A percentile compares a stretch with the other conserved stretches of the same genome.
Conservation (phyloP, 2,329 filamentous ascomycete genomes). For the Dichotomopilus funicola region DNA sequence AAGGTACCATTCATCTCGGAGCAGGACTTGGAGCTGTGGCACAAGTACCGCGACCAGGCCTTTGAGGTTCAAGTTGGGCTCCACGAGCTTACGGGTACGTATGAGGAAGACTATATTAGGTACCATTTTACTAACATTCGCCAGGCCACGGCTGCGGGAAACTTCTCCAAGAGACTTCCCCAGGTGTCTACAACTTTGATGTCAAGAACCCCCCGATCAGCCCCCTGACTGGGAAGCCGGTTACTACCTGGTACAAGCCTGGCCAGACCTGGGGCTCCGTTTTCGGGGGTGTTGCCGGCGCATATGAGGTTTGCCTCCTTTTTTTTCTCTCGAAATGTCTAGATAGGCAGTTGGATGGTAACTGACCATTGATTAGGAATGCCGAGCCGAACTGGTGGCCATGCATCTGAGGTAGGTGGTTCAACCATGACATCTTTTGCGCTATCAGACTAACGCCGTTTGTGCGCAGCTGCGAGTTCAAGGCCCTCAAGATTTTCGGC, state of each 20-base stretch:
- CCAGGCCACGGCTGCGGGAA: constrained; percentile 85
- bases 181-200: constrained; percentile 85
- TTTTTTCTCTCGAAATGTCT: not conserved
- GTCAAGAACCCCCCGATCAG: constrained; percentile 71
- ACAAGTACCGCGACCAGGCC: constrained; percentile 74
- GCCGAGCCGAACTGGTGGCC: constrained; percentile 86
- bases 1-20: constrained; percentile 84
- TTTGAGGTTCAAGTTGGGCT: constrained; percentile 96
- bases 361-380: constrained; percentile 47
- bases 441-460: constrained; percentile 4
- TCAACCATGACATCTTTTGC: not conserved
- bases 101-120: not conserved
- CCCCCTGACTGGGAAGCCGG: constrained; percentile 69
- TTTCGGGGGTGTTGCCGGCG: constrained; percentile 79
- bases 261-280: constrained; percentile 93
- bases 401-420: constrained; percentile 58
- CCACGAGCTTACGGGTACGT: constrained; percentile 65
- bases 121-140: not conserved
- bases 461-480: constrained; percentile 66
- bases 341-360: not conserved
- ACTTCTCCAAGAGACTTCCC: constrained; percentile 78
- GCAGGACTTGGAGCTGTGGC: constrained; percentile 69
- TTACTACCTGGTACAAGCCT: constrained; percentile 86
- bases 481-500: constrained; percentile 83
- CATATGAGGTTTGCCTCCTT: constrained; percentile 55